Evolutionary conservation across 805 yeast species (phyloP).

Genomic region (Priceomyces melissophilus): DNA sequence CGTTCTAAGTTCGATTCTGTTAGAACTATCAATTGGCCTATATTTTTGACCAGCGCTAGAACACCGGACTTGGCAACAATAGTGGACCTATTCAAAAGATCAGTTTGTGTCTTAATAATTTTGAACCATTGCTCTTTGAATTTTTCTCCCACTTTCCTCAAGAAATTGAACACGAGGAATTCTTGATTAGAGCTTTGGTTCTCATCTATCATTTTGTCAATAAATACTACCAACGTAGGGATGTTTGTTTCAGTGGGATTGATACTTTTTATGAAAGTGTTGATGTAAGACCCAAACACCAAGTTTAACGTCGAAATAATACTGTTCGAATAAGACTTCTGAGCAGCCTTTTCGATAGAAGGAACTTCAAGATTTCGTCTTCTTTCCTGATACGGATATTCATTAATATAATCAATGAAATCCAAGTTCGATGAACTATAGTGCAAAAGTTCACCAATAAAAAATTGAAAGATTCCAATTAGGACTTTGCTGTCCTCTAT

Average conservation of each 20-base stretch:
- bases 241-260: conserved; percentile 33
- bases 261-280: conserved; percentile 31
- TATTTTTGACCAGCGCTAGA: conserved; percentile 30
- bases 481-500: conserved; percentile 35
- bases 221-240: conserved; percentile 29
- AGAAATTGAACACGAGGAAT: conserved; percentile 46
- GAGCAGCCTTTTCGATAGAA: conserved; percentile 27
- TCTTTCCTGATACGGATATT: conserved; percentile 29
- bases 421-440: conserved; percentile 28
- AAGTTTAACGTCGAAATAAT: conserved; percentile 42
- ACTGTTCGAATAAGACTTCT: conserved; percentile 45
- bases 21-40: conserved; percentile 28
- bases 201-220: conserved; percentile 27
- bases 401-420: conserved; percentile 26
- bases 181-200: conserved; percentile 61
- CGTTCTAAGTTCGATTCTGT: conserved; percentile 33
- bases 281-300: conserved; percentile 43
- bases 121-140: conserved; percentile 56
- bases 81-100: conserved; percentile 29
- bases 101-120: conserved; percentile 53
- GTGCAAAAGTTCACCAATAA: conserved; percentile 41
- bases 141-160: conserved; percentile 51
- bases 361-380: conserved; percentile 8
- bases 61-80: conserved; percentile 36
- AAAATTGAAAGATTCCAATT: conserved; percentile 35